Percentiles rank a stretch among this genome's conserved stretches.
Evolutionary conservation across 1,284 basidiomycete species (phyloP).

Genomic region (Ustilago trichophora): DNA sequence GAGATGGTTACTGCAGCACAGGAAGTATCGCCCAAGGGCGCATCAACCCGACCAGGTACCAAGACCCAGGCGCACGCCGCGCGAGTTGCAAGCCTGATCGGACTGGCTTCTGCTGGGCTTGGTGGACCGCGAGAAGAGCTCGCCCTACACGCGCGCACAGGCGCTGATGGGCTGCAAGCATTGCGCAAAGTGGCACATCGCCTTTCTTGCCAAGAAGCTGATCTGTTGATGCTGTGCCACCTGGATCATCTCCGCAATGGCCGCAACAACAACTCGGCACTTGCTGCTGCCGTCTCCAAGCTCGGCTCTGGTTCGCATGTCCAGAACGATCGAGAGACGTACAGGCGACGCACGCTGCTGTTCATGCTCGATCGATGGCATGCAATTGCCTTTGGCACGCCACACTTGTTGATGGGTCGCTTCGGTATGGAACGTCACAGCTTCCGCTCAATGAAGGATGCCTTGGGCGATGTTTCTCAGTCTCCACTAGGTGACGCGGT

Average conservation of each 20-base stretch:
- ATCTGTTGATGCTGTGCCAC: conserved; percentile 51
- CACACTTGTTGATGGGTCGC: conserved; percentile 34
- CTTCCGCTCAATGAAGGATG: conserved; percentile 38
- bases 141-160: conserved; percentile 2
- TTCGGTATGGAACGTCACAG: conserved; percentile 41
- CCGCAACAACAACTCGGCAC: conserved; percentile 43
- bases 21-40: not conserved
- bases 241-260: conserved; percentile 45
- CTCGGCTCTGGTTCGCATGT: conserved; percentile 26
- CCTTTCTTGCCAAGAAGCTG: conserved; percentile 43
- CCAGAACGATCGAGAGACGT: conserved; percentile 29
- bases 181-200: conserved; percentile 23
- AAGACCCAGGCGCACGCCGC: conserved; percentile 25
- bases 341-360: conserved; percentile 34
- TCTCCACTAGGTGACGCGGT: conserved; percentile 30
- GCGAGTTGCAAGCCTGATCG: conserved; percentile 24
- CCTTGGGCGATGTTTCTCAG: conserved; percentile 22
- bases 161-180: conserved; percentile 13
- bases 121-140: conserved; percentile 21
- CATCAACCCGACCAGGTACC: not conserved
- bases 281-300: conserved; percentile 50
- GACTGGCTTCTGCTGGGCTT: conserved; percentile 34
- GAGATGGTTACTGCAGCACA: conserved; percentile 15
- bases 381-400: conserved; percentile 39
- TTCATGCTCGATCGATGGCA: conserved; percentile 56